Conservation (phyloP, 148 eudicot genomes). For the Chenopodium berlandieri region DNA sequence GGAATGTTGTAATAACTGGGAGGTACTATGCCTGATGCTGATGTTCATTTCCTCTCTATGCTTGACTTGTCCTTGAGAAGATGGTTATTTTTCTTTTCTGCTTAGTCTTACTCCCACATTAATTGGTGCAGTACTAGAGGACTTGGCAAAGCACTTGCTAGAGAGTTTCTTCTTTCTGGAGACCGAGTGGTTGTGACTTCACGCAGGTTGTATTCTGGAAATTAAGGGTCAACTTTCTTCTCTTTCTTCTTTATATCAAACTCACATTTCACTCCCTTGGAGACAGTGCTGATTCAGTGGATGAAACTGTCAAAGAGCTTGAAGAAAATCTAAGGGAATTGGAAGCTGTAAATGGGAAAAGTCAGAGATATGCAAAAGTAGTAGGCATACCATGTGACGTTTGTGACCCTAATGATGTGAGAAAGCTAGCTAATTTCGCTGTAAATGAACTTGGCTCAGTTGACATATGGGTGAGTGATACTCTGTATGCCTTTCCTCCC, state of each 20-base stretch:
- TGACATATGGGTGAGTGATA: constrained; percentile 85
- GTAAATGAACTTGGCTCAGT: constrained; percentile 73
- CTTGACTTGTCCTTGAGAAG: background rate
- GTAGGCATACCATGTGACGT: constrained; percentile 91
- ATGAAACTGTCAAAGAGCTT: constrained; percentile 79
- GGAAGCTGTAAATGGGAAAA: constrained; percentile 39
- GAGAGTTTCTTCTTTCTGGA: constrained; percentile 96
- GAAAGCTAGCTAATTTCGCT: constrained; percentile 67
- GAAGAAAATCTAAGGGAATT: constrained; percentile 71
- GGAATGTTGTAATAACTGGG: constrained; percentile 96
- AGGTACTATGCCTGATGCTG: constrained; percentile 47
- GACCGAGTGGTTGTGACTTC: constrained; percentile 92
- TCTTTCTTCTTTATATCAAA: constrained; percentile 5
- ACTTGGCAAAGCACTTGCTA: constrained; percentile 95
- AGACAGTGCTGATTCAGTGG: constrained; percentile 78
- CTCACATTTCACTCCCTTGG: constrained; percentile 28
- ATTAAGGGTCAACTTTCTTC: background rate
- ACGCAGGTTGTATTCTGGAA: constrained; percentile 61
- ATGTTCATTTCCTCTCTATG: background rate
- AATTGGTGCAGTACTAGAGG: constrained; percentile 84
- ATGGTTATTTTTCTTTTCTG: background rate
- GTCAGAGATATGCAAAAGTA: constrained; percentile 67
- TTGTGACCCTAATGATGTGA: constrained; percentile 77
- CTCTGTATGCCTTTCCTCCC: background rate
- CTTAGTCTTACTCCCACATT: constrained; percentile 10